Percentiles rank a stretch among this genome's conserved stretches.
Evolutionary conservation across 805 yeast genomes (phyloP).

Genomic region (Sugiyamaella smithiae): DNA sequence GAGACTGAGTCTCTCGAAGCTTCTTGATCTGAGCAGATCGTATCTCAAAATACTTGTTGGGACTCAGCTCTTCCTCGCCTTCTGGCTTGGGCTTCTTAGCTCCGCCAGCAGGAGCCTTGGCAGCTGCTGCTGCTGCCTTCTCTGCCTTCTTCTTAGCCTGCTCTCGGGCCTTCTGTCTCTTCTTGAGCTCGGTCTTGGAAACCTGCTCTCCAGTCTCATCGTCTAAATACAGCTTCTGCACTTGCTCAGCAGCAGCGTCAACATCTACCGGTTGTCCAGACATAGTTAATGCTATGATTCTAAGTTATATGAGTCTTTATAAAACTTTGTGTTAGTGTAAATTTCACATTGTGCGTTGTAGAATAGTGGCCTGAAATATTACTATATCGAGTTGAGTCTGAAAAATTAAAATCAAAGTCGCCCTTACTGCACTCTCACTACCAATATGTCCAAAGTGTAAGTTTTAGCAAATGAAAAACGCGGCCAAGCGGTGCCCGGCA

Average conservation of each 20-base stretch:
- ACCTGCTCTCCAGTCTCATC: constrained; percentile 96
- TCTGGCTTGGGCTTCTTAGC: constrained; percentile 38
- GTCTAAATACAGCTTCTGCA: constrained; percentile 61
- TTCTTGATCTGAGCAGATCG: constrained; percentile 87
- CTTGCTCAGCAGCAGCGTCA: constrained; percentile 66
- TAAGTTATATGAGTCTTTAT: constrained; percentile 1
- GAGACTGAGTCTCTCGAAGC: constrained; percentile 61
- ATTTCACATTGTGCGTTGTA: no score
- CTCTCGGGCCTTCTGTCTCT: constrained; percentile 87
- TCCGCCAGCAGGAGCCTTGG: constrained; percentile 43
- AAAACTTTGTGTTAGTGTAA: no score
- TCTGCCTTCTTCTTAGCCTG: constrained; percentile 88
- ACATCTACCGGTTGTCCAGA: constrained; percentile 31
- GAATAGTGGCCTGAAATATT: no score
- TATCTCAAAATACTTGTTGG: constrained; percentile 88
- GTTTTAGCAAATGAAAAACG: no score
- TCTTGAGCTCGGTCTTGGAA: constrained; percentile 93
- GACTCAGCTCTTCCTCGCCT: constrained; percentile 84
- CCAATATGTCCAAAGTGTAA: constrained; percentile 1
- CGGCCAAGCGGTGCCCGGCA: no score
- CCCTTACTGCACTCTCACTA: background rate
- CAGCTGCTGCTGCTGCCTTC: constrained; percentile 68
- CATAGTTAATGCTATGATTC: background rate
- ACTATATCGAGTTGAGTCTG: background rate
- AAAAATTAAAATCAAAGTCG: background rate